These are phyloP conservation scores for Pseudotsuga menziesii DNA, from an alignment of 75 land plant genomes.

Conservation along the genomic window DNA sequence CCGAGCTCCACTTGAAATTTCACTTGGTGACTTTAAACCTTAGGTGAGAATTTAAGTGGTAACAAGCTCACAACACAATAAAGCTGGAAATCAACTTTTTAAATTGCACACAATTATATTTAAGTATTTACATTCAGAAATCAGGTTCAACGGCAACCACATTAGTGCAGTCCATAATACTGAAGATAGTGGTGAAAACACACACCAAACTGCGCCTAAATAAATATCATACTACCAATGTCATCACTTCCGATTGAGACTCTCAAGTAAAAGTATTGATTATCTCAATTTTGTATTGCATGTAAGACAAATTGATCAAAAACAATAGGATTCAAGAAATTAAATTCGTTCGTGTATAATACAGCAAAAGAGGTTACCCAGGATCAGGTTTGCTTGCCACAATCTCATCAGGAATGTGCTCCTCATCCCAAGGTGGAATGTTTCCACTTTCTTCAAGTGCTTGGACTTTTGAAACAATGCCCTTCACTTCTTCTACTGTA, in stretches of 20 bases:
- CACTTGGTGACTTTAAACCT: too few relatives aligned
- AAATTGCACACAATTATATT: too few relatives aligned
- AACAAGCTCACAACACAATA: neutral
- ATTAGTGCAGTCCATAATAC: neutral
- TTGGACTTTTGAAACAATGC: slow-evolving; percentile 52
- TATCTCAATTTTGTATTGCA: neutral
- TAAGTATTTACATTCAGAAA: neutral
- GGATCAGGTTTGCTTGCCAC: slow-evolving; percentile 64
- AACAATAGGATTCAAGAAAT: neutral
- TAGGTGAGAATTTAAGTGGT: too few relatives aligned
- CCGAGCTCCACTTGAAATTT: too few relatives aligned
- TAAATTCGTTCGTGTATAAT: neutral
- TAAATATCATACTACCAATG: neutral
- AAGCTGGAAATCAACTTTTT: too few relatives aligned
- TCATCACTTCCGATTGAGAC: neutral
- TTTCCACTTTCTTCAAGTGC: slow-evolving; percentile 49
- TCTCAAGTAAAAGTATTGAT: neutral
- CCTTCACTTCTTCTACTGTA: slow-evolving; percentile 68
- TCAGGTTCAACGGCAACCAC: neutral
- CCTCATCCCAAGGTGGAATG: slow-evolving; percentile 92
- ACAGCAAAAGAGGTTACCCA: slow-evolving; percentile 49
- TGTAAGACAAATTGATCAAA: neutral
- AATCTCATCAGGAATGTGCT: slow-evolving; percentile 87
- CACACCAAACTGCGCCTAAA: neutral
- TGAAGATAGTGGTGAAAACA: neutral